Evolutionary conservation across 148 eudicot species (phyloP), one percentile per base, ranked within the genome.

Genomic region (Dianthus caryophyllus): DNA sequence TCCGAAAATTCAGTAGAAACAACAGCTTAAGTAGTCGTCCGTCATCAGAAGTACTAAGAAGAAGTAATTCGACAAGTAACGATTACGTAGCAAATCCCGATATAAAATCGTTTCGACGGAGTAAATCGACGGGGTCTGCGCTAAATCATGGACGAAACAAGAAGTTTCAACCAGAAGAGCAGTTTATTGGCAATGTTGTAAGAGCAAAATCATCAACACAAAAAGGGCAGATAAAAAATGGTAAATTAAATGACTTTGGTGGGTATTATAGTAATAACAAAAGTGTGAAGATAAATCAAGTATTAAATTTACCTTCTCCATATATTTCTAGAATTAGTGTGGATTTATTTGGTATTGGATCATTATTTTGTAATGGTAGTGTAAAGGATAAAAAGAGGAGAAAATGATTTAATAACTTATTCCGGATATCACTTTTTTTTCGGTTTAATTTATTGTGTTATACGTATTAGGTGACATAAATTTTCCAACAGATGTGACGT

Each of bases 71-170:
- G 10, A 84, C 88, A 16, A 87, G 83, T 22, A 64, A 68, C 2
- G 2, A 43, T 68, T 56, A 26, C 13, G 17, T 12, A 2, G 14
- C 46, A 31, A 62, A 25, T 39, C 4, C 50, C 29, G 50, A 49
- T 22, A 17, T 62, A 22, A 53, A 53, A 13, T 14, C 58, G 50
- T 36, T 71, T 29, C 52, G 74, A 14, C 69, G 97, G 33, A 91
- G 97, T 76, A 82, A 87, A 47, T 91, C 97, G 30, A 88, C 96
- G 8, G 96, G 97, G 24, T 88, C 92, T 0, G 83, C 84, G 44
- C 81, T 83, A n/a, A 80, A 70, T 70, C 31, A 41, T 73, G 24
- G 43, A 55, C 11, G 24, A 20, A 76, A 76, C 44, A 56, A 30
- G 12, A 64, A 64, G 22, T 76, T 64, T 74, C 83, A 81, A 72